Evolutionary conservation across 2,329 filamentous ascomycete species (phyloP).

Genomic region (Endocalyx cinctus): DNA sequence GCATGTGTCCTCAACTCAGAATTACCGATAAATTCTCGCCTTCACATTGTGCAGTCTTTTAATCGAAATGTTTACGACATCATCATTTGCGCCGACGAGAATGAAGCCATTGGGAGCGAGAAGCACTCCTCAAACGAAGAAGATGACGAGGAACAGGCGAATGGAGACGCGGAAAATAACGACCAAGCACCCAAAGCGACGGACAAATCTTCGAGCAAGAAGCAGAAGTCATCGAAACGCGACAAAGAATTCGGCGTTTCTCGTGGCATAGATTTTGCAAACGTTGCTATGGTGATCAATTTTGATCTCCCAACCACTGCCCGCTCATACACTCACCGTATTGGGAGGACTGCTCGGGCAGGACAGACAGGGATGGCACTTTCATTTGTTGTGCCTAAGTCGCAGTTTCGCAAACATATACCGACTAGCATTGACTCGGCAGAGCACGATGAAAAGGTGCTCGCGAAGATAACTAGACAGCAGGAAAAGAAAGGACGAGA

Average conservation of each 20-base stretch:
- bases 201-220: slow-evolving; percentile 27
- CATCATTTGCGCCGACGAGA: slow-evolving; percentile 92
- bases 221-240: slow-evolving; percentile 63
- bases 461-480: slow-evolving; percentile 73
- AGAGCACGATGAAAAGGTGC: slow-evolving; percentile 78
- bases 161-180: slow-evolving; percentile 42
- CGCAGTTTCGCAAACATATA: slow-evolving; percentile 82
- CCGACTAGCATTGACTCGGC: slow-evolving; percentile 72
- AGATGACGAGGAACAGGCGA: slow-evolving; percentile 25
- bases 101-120: slow-evolving; percentile 72
- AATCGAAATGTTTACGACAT: slow-evolving; percentile 97
- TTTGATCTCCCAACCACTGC: slow-evolving; percentile 88
- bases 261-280: slow-evolving; percentile 93
- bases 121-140: slow-evolving; percentile 31
- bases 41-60: slow-evolving; percentile 96
- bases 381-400: slow-evolving; percentile 85
- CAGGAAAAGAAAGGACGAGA: slow-evolving; percentile 76
- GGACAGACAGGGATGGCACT: slow-evolving; percentile 90
- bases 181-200: slow-evolving; percentile 28
- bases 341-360: slow-evolving; percentile 87
- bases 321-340: slow-evolving; percentile 94
- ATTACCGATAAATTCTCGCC: slow-evolving; percentile 83
- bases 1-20: slow-evolving; percentile 94
- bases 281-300: slow-evolving; percentile 91
- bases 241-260: slow-evolving; percentile 95